phyloP scores from a whole-genome alignment of 805 yeast species.

The Pichia thaimueangensis region DNA sequence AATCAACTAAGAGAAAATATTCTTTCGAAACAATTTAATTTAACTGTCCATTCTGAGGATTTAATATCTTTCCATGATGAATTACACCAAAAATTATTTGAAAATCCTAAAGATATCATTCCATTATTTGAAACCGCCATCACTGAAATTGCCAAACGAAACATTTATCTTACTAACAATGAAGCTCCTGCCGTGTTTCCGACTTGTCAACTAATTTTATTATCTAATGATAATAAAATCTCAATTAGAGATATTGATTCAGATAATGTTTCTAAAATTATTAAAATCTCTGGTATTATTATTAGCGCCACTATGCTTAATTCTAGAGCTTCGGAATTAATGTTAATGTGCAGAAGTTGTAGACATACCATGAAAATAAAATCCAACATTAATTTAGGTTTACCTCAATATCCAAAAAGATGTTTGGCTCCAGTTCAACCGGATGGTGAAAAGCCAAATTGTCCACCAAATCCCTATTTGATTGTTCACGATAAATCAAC shows the following conservation, averaged over 20 bases:
- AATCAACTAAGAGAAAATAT: slow-evolving; percentile 88
- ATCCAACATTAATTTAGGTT: slow-evolving; percentile 64
- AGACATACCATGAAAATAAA: slow-evolving; percentile 66
- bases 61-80: slow-evolving; percentile 85
- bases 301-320: slow-evolving; percentile 84
- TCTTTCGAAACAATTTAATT: slow-evolving; percentile 62
- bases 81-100: slow-evolving; percentile 72
- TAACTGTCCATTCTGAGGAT: slow-evolving; percentile 77
- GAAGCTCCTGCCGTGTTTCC: slow-evolving; percentile 58
- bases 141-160: slow-evolving; percentile 78
- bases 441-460: slow-evolving; percentile 44
- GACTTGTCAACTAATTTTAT: slow-evolving; percentile 71
- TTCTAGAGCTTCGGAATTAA: slow-evolving; percentile 80
- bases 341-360: slow-evolving; percentile 82
- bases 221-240: slow-evolving; percentile 63
- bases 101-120: slow-evolving; percentile 82
- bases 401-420: slow-evolving; percentile 55
- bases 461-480: slow-evolving; percentile 90
- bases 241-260: slow-evolving; percentile 80
- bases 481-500: slow-evolving; percentile 89
- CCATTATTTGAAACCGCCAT: slow-evolving; percentile 80
- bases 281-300: slow-evolving; percentile 86
- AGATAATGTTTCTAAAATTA: slow-evolving; percentile 81
- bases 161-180: slow-evolving; percentile 47
- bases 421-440: slow-evolving; percentile 58